These are phyloP conservation scores for Trypanosoma melophagium DNA, from an alignment of 208 protist species.

Conservation along the genomic window DNA sequence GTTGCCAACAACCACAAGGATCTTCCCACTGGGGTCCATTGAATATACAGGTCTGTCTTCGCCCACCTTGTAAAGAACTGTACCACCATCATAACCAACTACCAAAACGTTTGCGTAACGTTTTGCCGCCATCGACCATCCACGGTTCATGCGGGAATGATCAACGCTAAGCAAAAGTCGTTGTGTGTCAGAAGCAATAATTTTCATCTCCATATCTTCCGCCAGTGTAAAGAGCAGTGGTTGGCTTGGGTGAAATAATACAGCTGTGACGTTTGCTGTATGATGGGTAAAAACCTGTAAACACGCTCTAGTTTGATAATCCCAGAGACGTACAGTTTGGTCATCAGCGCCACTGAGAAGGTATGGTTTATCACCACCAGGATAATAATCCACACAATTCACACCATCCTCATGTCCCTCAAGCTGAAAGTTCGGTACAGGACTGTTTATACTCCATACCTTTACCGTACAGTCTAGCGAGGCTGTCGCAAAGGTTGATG, in stretches of 20 bases:
- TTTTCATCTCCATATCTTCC: constrained; percentile 94
- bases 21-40: constrained; percentile 97
- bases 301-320: constrained; percentile 98
- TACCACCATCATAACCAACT: constrained; percentile 93
- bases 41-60: constrained; percentile 94
- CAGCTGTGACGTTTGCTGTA: constrained; percentile 94
- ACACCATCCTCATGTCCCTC: constrained; percentile 98
- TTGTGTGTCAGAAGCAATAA: constrained; percentile 96
- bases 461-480: constrained; percentile 98
- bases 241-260: constrained; percentile 97
- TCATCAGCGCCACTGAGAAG: constrained; percentile 97
- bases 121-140: constrained; percentile 90
- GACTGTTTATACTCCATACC: constrained; percentile 93
- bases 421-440: constrained; percentile 95
- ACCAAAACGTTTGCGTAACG: constrained; percentile 83
- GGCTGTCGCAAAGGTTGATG: constrained; percentile 97
- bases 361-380: constrained; percentile 98
- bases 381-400: constrained; percentile 99
- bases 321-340: constrained; percentile 96
- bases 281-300: constrained; percentile 97
- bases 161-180: constrained; percentile 93
- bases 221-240: constrained; percentile 96
- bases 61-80: constrained; percentile 87
- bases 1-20: constrained; percentile 94
- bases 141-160: constrained; percentile 93